phyloP scores from a whole-genome alignment of 1,284 basidiomycete genomes.

The Malassezia sympodialis region DNA sequence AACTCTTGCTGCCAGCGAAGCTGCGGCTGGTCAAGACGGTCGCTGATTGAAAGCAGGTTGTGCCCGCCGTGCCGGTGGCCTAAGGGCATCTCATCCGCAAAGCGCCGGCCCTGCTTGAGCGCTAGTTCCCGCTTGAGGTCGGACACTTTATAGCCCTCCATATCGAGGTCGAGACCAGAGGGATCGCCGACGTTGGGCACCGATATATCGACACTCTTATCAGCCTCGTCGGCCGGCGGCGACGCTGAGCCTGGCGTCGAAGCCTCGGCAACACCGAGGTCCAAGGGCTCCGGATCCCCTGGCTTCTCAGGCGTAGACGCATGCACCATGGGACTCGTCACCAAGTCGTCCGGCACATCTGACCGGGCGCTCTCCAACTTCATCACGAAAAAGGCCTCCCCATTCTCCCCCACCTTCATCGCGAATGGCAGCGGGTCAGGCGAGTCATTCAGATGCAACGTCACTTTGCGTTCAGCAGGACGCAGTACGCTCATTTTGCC shows the following conservation, averaged over 20 bases:
- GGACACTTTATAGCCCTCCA: constrained; percentile 48
- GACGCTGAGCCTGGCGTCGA: background rate
- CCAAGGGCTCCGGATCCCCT: constrained; percentile 31
- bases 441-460: constrained; percentile 39
- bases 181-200: constrained; percentile 18
- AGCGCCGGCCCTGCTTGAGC: constrained; percentile 32
- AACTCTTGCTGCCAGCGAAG: constrained; percentile 13
- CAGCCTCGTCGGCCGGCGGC: constrained; percentile 16
- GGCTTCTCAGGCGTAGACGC: background rate
- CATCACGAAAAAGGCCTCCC: constrained; percentile 97
- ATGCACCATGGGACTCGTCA: constrained; percentile 64
- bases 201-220: constrained; percentile 7
- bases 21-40: constrained; percentile 17
- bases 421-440: constrained; percentile 66
- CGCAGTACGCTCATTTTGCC: constrained; percentile 93
- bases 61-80: constrained; percentile 38
- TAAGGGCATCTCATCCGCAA: constrained; percentile 43
- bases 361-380: constrained; percentile 62
- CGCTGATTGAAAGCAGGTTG: constrained; percentile 19
- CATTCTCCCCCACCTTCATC: constrained; percentile 98
- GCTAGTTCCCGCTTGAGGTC: constrained; percentile 37
- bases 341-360: constrained; percentile 80
- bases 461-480: constrained; percentile 80
- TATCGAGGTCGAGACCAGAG: constrained; percentile 25
- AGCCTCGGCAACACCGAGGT: constrained; percentile 22